These are phyloP conservation scores for Ustilago bromivora DNA, from an alignment of 1,284 basidiomycete species.

Conservation along the genomic window DNA sequence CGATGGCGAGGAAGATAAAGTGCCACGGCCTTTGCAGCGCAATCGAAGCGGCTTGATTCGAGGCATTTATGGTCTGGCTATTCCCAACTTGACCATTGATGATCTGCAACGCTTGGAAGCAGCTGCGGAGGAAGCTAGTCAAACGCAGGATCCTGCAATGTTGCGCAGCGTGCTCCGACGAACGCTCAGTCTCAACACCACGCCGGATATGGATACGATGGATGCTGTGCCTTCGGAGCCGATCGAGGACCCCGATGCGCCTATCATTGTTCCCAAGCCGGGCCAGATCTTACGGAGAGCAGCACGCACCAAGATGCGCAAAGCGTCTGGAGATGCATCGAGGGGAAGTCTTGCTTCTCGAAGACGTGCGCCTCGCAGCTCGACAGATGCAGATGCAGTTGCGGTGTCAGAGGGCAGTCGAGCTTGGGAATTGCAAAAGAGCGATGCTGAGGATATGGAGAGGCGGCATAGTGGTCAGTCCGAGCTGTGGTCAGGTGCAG, in stretches of 20 bases:
- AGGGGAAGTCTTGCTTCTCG: conserved; percentile 40
- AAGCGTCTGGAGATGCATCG: conserved; percentile 83
- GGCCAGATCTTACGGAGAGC: conserved; percentile 89
- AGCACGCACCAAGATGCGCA: conserved; percentile 94
- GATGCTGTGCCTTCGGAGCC: conserved; percentile 42
- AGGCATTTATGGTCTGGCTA: conserved; percentile 26
- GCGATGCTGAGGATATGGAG: conserved; percentile 44
- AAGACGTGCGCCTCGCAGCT: conserved; percentile 26
- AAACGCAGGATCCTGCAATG: conserved; percentile 83
- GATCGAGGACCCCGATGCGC: conserved; percentile 83
- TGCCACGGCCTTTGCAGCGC: conserved; percentile 37
- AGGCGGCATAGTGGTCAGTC: conserved; percentile 54
- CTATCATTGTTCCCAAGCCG: conserved; percentile 87
- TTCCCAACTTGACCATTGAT: conserved; percentile 81
- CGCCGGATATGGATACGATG: conserved; percentile 37
- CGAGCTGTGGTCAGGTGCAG: conserved; percentile 46
- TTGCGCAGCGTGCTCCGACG: conserved; percentile 85
- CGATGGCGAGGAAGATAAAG: conserved; percentile 74
- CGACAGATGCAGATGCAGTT: conserved; percentile 23
- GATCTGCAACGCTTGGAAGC: conserved; percentile 93
- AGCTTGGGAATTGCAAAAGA: conserved; percentile 43
- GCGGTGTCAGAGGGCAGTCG: conserved; percentile 32
- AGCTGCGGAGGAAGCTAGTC: conserved; percentile 81
- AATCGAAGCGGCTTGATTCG: conserved; percentile 41
- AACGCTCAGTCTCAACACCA: conserved; percentile 81